phyloP scores from a whole-genome alignment of 2,329 filamentous ascomycete genomes.

The Exophiala xenobiotica region DNA sequence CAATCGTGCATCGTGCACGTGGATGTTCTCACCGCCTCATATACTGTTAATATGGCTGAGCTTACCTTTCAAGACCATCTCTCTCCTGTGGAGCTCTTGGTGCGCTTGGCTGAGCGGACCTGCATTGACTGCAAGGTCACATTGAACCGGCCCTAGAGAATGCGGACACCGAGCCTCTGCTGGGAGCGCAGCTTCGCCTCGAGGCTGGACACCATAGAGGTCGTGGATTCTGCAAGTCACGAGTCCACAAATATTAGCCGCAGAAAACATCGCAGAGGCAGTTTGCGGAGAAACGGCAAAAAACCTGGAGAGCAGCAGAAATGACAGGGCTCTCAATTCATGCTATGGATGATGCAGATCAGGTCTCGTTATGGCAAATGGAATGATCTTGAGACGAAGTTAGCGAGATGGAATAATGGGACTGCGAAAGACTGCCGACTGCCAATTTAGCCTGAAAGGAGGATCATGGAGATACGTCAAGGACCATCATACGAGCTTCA shows the following conservation, averaged over 20 bases:
- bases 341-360: background rate
- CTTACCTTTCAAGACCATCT: background rate
- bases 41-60: too few relatives aligned
- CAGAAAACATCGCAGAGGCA: background rate
- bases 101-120: background rate
- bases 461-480: background rate
- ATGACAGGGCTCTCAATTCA: too few relatives aligned
- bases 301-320: background rate
- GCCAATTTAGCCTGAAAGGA: constrained; percentile 2
- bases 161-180: background rate
- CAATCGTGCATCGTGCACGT: too few relatives aligned
- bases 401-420: too few relatives aligned
- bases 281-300: background rate
- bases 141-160: background rate
- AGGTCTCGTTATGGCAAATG: background rate
- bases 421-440: too few relatives aligned
- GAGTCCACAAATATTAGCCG: background rate
- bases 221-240: background rate
- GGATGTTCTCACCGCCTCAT: too few relatives aligned
- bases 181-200: background rate
- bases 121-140: background rate
- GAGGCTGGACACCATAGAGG: background rate
- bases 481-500: background rate
- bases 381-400: background rate
- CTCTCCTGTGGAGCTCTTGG: background rate